Percentiles rank a stretch among this genome's conserved stretches.
Evolutionary conservation across 164 flowering plant species (phyloP).

Genomic region (Vitis rupestris): DNA sequence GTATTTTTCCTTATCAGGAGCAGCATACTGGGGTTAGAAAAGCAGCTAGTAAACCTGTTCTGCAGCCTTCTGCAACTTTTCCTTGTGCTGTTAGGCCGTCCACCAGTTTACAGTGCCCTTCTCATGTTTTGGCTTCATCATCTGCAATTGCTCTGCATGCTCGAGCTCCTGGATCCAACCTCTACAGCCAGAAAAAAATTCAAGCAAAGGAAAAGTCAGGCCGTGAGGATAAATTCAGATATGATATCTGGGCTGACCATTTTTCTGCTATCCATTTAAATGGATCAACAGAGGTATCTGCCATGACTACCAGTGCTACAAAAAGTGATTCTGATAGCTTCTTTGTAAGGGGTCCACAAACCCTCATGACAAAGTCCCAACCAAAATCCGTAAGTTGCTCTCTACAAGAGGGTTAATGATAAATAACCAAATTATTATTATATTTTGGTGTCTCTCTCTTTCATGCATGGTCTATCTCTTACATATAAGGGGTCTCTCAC

Average conservation of each 20-base stretch:
- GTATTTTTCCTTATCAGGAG: slow-evolving; percentile 22
- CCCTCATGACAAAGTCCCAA: slow-evolving; percentile 38
- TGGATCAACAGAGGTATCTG: slow-evolving; percentile 24
- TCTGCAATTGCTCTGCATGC: slow-evolving; percentile 59
- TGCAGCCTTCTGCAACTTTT: slow-evolving; percentile 65
- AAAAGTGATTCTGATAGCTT: slow-evolving; percentile 61
- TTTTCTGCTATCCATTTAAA: slow-evolving; percentile 45
- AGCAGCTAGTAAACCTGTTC: slow-evolving; percentile 33
- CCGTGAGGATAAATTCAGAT: slow-evolving; percentile 40
- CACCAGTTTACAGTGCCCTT: slow-evolving; percentile 16
- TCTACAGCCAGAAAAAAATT: slow-evolving; percentile 23
- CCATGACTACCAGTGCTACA: slow-evolving; percentile 26
- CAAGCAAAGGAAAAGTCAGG: slow-evolving; percentile 28
- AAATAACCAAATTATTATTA: slow-evolving; percentile 19
- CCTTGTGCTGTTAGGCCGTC: slow-evolving; percentile 35
- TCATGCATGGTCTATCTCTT: no score
- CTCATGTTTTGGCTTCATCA: slow-evolving; percentile 34
- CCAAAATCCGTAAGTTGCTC: slow-evolving; percentile 47
- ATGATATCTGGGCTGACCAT: slow-evolving; percentile 92
- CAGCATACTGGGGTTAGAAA: slow-evolving; percentile 24
- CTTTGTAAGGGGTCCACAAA: slow-evolving; percentile 69
- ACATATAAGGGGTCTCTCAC: no score
- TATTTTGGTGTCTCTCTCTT: background rate
- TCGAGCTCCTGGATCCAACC: slow-evolving; percentile 88
- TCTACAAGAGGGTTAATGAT: slow-evolving; percentile 41